Base-by-base conservation (phyloP, 2,329 filamentous ascomycete species). In the Endoconidiophora laricicola region DNA sequence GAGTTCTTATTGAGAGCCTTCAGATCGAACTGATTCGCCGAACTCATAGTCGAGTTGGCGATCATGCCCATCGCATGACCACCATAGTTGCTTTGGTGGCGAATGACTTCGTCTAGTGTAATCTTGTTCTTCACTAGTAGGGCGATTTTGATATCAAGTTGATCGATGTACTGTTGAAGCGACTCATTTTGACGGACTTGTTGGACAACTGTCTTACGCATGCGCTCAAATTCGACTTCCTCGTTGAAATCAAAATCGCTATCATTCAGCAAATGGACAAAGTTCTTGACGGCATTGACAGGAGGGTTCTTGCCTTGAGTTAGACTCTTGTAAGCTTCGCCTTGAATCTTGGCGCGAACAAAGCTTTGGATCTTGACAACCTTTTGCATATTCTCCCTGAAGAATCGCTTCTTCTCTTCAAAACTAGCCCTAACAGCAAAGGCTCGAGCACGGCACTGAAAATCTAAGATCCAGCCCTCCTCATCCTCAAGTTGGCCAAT, bases 51-150 rank as follows among this genome's bases (percentile, higher is more conserved):
- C n/a, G 79, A 83, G 65, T 91, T 95, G 52, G 85, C 84, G 45
- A 98, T 71, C 26, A 96, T 74, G 53, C 78, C 84, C 55, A 87
- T 83, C 20, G 88, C 81, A 59, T 91, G 83, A 2, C 90, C 88
- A 50, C 91, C 91, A 59, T 91, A 95, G 63, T 94, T 93, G 68
- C 83, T 90, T 61, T 98, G 91, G 61, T 96, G 91, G 59, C 87
- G 86, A 50, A 98, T 85, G 24, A 98, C 91, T 66, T 98, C 93
- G 60, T 98, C 91, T 3, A 98, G 73, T 0, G 91, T 96, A 60
- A 98, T 98, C 66, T 98, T 98, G 75, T 98, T 98, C 73, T 96
- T 96, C 59, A 98, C 91, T 16, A 98, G 73, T 2, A 98, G 75
- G 1, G 91, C 91, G 62, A 98, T 98, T 69, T 98, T 98, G 71